Evolutionary conservation across 371 early-diverging fungal genomes (phyloP), one percentile per base, ranked within the genome.

Genomic region (Rhizopus stolonifer): DNA sequence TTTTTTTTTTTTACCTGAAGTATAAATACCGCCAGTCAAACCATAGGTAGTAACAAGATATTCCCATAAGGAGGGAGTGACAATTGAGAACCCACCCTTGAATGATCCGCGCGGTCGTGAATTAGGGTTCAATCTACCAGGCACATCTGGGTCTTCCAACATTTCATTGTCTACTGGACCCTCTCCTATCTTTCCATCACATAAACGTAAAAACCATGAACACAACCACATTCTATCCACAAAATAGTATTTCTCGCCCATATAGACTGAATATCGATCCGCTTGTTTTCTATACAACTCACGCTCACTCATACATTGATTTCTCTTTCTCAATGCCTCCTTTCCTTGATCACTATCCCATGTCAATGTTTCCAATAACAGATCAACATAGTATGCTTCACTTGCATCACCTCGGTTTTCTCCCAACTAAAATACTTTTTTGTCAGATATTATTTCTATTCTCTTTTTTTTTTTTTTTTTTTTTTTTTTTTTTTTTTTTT

Each of bases 141-240:
- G 36, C 7, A 50, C 59, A 1, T 67, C 58, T 10, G 60, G 54
- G 29, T 58, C 70, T 17, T 66, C 69, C n/a, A 77, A 51, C 18
- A 46, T 52, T 4, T 56, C 23, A 47, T 77, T 77, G 7, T 56
- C 60, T 21, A 77, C 56, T 2, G 71, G 67, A 0, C 69, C 68
- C 9, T 36, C 49, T 0, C 69, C 73, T 24, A 70, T 54, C 33
- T 71, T 69, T 31, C 77, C 77, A 60, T 77, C 77, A 47, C 77
- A 77, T 26, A 73, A 47, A 13, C 70, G 55, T 36, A 77, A 58
- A 50, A 77, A 77, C 77, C 77, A 77, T 0, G 71, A 58, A 2
- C 68, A 62, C 23, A 72, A 39, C 77, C 77, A 77, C 3, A 68
- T 24, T 29, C 77, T 62, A 45, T 77, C 72, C 2, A 77, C 56